These are phyloP conservation scores for Metarhizium anisopliae DNA, from an alignment of 2,329 filamentous ascomycete species.

Conservation along the genomic window DNA sequence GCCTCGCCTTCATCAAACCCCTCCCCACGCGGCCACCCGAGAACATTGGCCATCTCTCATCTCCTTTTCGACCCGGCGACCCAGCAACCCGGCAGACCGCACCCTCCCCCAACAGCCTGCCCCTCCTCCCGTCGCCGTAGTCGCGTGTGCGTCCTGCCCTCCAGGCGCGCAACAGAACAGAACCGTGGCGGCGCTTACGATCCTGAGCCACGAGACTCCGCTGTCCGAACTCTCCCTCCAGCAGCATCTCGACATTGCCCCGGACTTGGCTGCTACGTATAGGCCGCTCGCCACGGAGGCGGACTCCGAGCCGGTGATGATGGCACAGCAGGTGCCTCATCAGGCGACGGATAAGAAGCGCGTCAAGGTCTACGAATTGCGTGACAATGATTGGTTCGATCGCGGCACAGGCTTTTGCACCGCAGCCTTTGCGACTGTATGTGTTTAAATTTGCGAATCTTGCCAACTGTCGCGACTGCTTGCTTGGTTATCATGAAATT, in stretches of 20 bases:
- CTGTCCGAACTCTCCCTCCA: conserved; percentile 47
- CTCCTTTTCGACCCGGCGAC: neutral
- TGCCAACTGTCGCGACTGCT: neutral
- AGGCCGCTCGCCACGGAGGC: conserved; percentile 39
- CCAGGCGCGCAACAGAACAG: conserved; percentile 22
- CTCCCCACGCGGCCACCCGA: neutral
- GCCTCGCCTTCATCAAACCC: neutral
- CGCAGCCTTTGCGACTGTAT: conserved; percentile 64
- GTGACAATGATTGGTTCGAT: conserved; percentile 99
- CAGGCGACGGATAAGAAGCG: conserved; percentile 59
- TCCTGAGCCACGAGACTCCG: conserved; percentile 42
- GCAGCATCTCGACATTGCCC: conserved; percentile 49
- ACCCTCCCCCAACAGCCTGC: neutral
- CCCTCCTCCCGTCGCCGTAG: neutral
- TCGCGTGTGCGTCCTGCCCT: conserved; percentile 8
- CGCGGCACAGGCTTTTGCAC: conserved; percentile 92
- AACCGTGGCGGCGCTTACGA: conserved; percentile 49
- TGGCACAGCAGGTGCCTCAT: conserved; percentile 65
- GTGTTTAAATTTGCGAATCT: conserved; percentile 20
- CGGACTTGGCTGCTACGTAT: conserved; percentile 42
- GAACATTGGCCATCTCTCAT: neutral
- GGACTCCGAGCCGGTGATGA: conserved; percentile 55
- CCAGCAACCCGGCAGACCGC: conserved; percentile 2
- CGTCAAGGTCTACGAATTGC: conserved; percentile 98
- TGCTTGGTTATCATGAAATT: neutral